These are phyloP conservation scores for Boletus vermiculosoides DNA, from an alignment of 768 basidiomycete species.

Conservation along the genomic window DNA sequence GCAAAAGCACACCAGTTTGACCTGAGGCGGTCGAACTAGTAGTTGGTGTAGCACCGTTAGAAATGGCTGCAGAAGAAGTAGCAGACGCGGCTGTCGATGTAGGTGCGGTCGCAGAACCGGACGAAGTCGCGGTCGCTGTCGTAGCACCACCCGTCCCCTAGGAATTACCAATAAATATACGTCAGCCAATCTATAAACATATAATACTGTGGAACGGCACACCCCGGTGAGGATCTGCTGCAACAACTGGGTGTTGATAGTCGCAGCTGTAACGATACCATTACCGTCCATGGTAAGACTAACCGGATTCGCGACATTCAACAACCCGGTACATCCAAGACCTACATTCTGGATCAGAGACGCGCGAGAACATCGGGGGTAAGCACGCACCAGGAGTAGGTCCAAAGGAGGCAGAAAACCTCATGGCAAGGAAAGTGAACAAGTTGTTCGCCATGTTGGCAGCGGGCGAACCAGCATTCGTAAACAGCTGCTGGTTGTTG, in stretches of 20 bases:
- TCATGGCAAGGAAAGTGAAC: conserved; percentile 32
- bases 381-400: conserved; percentile 23
- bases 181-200: neutral
- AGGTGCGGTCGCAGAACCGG: no score
- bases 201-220: neutral
- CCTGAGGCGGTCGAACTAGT: neutral
- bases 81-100: neutral
- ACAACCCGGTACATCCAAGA: conserved; percentile 20
- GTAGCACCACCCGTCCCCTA: conserved; percentile 1
- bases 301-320: conserved; percentile 26
- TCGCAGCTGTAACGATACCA: conserved; percentile 26
- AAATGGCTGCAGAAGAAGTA: neutral
- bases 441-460: conserved; percentile 20
- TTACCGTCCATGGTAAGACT: conserved; percentile 26
- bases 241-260: conserved; percentile 20
- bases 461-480: conserved; percentile 22
- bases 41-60: neutral
- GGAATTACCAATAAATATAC: neutral
- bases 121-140: neutral
- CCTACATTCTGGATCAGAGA: conserved; percentile 15
- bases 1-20: conserved; percentile 2
- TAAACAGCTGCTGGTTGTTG: conserved; percentile 20
- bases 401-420: conserved; percentile 25
- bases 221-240: conserved; percentile 19
- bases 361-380: neutral